Percentiles rank a stretch among this genome's conserved stretches.
These are phyloP conservation scores for Pseudocercospora crystallina DNA, from an alignment of 2,329 filamentous ascomycete genomes.

Conservation along the genomic window DNA sequence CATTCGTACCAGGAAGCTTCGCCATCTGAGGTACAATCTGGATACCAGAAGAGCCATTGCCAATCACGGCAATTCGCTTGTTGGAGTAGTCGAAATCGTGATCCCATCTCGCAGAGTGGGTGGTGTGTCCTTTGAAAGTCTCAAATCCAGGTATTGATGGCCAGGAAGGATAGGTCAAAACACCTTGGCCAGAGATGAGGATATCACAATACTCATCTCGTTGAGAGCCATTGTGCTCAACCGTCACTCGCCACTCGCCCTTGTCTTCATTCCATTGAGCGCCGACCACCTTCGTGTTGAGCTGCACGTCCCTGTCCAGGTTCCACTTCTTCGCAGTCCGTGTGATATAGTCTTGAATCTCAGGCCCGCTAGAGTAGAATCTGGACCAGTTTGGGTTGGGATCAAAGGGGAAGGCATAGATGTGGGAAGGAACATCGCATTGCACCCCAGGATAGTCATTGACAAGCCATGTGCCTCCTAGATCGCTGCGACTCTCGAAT, in stretches of 20 bases:
- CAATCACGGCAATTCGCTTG: conserved; percentile 41
- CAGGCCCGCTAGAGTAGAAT: conserved; percentile 40
- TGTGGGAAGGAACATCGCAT: conserved; percentile 8
- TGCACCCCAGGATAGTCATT: conserved; percentile 9
- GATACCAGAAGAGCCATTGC: conserved; percentile 42
- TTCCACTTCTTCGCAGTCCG: conserved; percentile 38
- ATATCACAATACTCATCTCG: conserved; percentile 12
- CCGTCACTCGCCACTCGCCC: conserved; percentile 15
- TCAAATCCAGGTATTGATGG: conserved; percentile 37
- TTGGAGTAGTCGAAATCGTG: conserved; percentile 28
- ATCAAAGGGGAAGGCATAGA: conserved; percentile 12
- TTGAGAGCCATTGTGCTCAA: conserved; percentile 4
- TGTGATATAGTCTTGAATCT: conserved; percentile 45
- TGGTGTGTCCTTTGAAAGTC: conserved; percentile 36
- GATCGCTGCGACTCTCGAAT: conserved; percentile 5
- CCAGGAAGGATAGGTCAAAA: conserved; percentile 11
- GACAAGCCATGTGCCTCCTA: conserved; percentile 10
- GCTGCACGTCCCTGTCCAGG: conserved; percentile 38
- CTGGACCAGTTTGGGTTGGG: conserved; percentile 14
- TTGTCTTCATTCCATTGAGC: conserved; percentile 13
- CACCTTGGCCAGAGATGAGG: conserved; percentile 11
- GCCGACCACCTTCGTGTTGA: conserved; percentile 20
- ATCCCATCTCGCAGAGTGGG: conserved; percentile 41
- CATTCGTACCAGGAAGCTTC: conserved; percentile 5
- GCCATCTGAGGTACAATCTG: conserved; percentile 46